Evolutionary conservation across 352 stramenopile genomes (phyloP).

Genomic region (Globisporangium spiculum): DNA sequence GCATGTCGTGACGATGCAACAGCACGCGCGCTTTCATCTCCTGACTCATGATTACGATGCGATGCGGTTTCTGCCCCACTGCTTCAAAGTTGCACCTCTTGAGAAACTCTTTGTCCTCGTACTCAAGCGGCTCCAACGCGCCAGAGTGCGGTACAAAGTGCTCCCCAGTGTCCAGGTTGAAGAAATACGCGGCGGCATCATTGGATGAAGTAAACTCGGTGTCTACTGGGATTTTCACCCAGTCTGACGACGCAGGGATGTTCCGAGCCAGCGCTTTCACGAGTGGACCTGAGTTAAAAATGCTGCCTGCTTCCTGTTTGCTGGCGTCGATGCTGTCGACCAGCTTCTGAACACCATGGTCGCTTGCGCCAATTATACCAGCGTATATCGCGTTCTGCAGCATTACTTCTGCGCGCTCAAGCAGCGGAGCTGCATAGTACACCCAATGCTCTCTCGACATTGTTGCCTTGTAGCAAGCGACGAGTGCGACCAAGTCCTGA

Average conservation of each 20-base stretch:
- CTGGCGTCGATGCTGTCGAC: neutral
- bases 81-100: constrained; percentile 23
- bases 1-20: constrained; percentile 20
- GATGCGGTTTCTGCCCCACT: constrained; percentile 21
- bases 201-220: neutral
- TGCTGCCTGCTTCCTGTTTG: constrained; percentile 22
- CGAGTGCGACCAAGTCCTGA: constrained; percentile 35
- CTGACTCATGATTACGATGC: constrained; percentile 39
- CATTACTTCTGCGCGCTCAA: constrained; percentile 18
- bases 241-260: constrained; percentile 53
- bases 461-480: constrained; percentile 38
- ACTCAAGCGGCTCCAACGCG: constrained; percentile 47
- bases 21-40: constrained; percentile 39
- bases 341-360: constrained; percentile 10
- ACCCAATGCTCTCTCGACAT: constrained; percentile 21
- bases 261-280: constrained; percentile 28
- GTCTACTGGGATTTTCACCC: constrained; percentile 34
- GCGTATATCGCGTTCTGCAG: constrained; percentile 8
- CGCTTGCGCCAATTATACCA: neutral
- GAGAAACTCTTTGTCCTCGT: constrained; percentile 34
- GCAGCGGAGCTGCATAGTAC: constrained; percentile 6
- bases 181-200: constrained; percentile 29
- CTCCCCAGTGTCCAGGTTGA: constrained; percentile 70
- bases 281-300: constrained; percentile 20
- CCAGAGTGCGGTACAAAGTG: constrained; percentile 11